Percentiles rank a stretch among this genome's conserved stretches.
Evolutionary conservation across 129 eudicot species (phyloP).

Genomic region (Chrysanthemum lavandulifolium): DNA sequence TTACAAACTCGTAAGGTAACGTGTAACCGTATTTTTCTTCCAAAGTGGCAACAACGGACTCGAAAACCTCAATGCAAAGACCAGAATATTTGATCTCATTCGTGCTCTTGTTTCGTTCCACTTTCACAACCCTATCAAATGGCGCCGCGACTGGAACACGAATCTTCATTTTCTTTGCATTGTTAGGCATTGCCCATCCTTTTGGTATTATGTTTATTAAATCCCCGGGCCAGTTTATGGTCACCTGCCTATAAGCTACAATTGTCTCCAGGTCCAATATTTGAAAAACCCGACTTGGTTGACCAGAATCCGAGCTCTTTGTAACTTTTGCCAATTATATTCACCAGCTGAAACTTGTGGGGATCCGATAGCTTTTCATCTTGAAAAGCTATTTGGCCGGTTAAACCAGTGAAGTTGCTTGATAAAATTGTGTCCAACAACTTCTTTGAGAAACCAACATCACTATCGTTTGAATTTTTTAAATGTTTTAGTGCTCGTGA

Average conservation of each 20-base stretch:
- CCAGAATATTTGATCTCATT: slow-evolving; percentile 24
- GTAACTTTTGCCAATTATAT: slow-evolving; percentile 53
- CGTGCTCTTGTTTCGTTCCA: slow-evolving; percentile 14
- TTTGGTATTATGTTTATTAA: slow-evolving; percentile 24
- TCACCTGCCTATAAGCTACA: neutral
- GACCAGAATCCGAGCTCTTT: slow-evolving; percentile 57
- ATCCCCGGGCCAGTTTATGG: slow-evolving; percentile 52
- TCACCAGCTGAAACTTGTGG: slow-evolving; percentile 32
- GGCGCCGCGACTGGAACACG: slow-evolving; percentile 40
- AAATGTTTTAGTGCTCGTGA: slow-evolving; percentile 28
- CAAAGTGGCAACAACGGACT: slow-evolving; percentile 16
- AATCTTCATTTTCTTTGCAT: slow-evolving; percentile 28
- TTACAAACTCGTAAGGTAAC: slow-evolving; percentile 34
- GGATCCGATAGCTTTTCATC: slow-evolving; percentile 23
- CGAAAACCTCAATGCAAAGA: slow-evolving; percentile 35
- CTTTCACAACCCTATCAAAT: slow-evolving; percentile 41
- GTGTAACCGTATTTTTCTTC: slow-evolving; percentile 22
- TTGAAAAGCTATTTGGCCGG: slow-evolving; percentile 30
- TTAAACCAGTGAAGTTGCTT: slow-evolving; percentile 41
- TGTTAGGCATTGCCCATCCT: slow-evolving; percentile 49
- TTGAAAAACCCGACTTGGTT: slow-evolving; percentile 25
- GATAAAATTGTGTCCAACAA: slow-evolving; percentile 30
- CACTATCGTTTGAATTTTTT: slow-evolving; percentile 8
- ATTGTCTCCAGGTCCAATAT: neutral
- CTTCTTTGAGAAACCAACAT: slow-evolving; percentile 1